Conservation (phyloP, 768 basidiomycete species). For the Gelatoporia subvermispora region DNA sequence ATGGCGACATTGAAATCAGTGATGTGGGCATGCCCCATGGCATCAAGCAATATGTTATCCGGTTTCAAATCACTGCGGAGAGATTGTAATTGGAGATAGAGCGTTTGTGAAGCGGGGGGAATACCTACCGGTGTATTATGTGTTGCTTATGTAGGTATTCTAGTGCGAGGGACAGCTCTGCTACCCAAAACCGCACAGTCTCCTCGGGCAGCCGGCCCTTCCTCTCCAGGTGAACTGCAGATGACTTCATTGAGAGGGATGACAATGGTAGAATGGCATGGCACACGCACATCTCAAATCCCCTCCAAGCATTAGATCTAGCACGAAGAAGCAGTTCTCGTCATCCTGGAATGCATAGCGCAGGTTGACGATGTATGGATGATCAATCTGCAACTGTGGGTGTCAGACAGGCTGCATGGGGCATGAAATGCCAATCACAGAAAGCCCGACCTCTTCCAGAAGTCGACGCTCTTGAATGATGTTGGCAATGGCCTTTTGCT, state of each 20-base stretch:
- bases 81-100: slow-evolving; percentile 12
- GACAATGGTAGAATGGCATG: slow-evolving; percentile 1
- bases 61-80: slow-evolving; percentile 83
- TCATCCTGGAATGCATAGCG: slow-evolving; percentile 98
- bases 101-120: background rate
- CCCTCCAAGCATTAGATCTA: slow-evolving; percentile 95
- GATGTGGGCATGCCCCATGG: slow-evolving; percentile 90
- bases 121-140: slow-evolving; percentile 89
- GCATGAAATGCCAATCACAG: background rate
- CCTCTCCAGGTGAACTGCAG: slow-evolving; percentile 79
- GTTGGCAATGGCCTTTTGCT: slow-evolving; percentile 88
- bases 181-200: slow-evolving; percentile 80
- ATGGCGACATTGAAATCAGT: slow-evolving; percentile 99
- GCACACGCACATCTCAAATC: slow-evolving; percentile 77
- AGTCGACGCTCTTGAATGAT: slow-evolving; percentile 91
- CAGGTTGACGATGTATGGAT: slow-evolving; percentile 84
- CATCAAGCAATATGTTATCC: slow-evolving; percentile 93
- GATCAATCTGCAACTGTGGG: slow-evolving; percentile 60
- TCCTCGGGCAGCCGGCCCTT: slow-evolving; percentile 62
- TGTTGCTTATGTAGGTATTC: slow-evolving; percentile 87
- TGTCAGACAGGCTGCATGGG: background rate
- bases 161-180: slow-evolving; percentile 80
- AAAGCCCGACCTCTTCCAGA: slow-evolving; percentile 71
- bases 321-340: slow-evolving; percentile 94
- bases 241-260: slow-evolving; percentile 4